Evolutionary conservation across 106 monocot species (phyloP).

Genomic region (Hemerocallis citrina): DNA sequence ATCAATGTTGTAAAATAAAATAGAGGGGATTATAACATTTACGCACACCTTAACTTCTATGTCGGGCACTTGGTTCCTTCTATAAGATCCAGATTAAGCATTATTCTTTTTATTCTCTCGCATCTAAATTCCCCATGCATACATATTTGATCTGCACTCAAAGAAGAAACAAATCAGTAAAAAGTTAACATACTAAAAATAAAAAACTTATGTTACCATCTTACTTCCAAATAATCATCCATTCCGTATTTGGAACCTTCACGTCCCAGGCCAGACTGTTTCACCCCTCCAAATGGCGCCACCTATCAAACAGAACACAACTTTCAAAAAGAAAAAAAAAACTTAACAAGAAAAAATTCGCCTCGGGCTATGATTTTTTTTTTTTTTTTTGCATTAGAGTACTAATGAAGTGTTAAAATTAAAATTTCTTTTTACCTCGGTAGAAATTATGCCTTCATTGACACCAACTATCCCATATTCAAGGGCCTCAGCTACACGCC

Average conservation of each 20-base stretch:
- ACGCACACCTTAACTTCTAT: no score
- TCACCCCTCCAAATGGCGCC: slow-evolving; percentile 95
- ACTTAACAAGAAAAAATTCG: no score
- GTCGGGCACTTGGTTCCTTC: no score
- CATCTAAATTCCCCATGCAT: slow-evolving; percentile 83
- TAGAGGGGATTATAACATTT: no score
- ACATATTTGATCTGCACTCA: slow-evolving; percentile 78
- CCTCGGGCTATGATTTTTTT: no score
- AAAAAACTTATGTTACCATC: neutral
- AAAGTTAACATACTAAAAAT: neutral
- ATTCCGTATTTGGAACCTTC: slow-evolving; percentile 99
- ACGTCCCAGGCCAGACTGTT: slow-evolving; percentile 94
- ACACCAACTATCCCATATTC: slow-evolving; percentile 96
- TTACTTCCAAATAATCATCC: slow-evolving; percentile 85
- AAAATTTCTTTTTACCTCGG: slow-evolving; percentile 40
- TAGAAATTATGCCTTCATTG: slow-evolving; percentile 88
- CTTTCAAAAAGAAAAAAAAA: no score
- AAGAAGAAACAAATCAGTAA: neutral
- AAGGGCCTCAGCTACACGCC: slow-evolving; percentile 94
- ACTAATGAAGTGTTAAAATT: neutral
- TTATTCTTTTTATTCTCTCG: neutral
- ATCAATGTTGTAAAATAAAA: no score
- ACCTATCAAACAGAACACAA: slow-evolving; percentile 32
- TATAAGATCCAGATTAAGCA: no score
- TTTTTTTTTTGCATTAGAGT: neutral